A percentile compares a stretch with the other conserved stretches of the same genome.
Conservation (phyloP, 495 filamentous ascomycete species). For the Penicillium salamii region DNA sequence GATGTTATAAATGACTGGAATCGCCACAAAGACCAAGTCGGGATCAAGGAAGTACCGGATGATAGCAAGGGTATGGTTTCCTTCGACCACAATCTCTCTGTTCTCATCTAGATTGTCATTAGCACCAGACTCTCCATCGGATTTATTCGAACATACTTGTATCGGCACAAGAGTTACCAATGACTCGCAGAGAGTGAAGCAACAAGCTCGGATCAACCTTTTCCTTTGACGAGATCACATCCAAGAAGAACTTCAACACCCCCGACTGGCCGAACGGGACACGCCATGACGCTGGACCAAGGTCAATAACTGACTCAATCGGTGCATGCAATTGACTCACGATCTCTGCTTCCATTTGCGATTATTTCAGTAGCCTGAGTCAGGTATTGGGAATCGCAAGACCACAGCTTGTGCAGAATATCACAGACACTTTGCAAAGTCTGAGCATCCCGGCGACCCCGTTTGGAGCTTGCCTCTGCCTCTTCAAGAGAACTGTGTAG, state of each 20-base stretch:
- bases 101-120: conserved; percentile 61
- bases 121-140: not conserved
- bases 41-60: conserved; percentile 50
- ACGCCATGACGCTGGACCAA: conserved; percentile 57
- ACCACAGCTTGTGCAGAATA: conserved; percentile 36
- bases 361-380: conserved; percentile 54
- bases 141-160: conserved; percentile 50
- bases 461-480: conserved; percentile 21
- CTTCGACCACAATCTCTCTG: conserved; percentile 59
- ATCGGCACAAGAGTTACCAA: conserved; percentile 83
- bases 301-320: too few species aligned
- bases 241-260: conserved; percentile 63
- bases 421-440: conserved; percentile 22
- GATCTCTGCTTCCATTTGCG: conserved; percentile 64
- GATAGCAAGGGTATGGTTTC: conserved; percentile 53
- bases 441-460: conserved; percentile 16
- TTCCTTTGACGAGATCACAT: conserved; percentile 43
- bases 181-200: conserved; percentile 61
- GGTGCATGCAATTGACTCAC: conserved; percentile 42
- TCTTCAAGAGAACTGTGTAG: conserved; percentile 27
- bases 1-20: conserved; percentile 71
- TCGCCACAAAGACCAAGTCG: conserved; percentile 52
- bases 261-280: conserved; percentile 64
- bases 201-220: conserved; percentile 32
- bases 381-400: conserved; percentile 41